A percentile compares a stretch with the other conserved stretches of the same genome.
These are phyloP conservation scores for Xerocomus spinulosus DNA, from an alignment of 768 basidiomycete species.

Conservation along the genomic window DNA sequence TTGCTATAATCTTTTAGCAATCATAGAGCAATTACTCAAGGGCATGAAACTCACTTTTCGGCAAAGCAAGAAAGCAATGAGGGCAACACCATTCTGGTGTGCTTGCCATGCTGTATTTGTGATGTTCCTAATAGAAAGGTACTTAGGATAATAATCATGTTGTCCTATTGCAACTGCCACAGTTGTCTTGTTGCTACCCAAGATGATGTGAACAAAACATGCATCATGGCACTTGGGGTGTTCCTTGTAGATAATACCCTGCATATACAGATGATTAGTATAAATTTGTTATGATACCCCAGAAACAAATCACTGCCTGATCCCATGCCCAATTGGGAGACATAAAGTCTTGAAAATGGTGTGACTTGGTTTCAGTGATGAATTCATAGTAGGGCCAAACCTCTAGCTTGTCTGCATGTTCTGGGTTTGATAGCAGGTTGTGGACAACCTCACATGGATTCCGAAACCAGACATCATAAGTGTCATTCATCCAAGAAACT, in stretches of 20 bases:
- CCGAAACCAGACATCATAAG: neutral
- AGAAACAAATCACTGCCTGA: neutral
- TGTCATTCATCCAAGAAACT: neutral
- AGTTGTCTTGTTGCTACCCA: neutral
- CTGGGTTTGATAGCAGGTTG: too few relatives aligned
- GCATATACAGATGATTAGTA: neutral
- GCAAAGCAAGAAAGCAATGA: constrained; percentile 1
- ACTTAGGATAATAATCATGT: neutral
- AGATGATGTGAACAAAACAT: neutral
- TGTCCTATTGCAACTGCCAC: constrained; percentile 1
- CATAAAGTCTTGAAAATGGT: neutral
- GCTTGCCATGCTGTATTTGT: neutral
- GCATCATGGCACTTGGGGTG: neutral
- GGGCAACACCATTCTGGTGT: neutral
- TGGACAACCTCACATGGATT: neutral
- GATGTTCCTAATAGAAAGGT: constrained; percentile 5
- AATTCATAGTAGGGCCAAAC: neutral
- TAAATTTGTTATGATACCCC: neutral
- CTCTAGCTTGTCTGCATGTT: too few relatives aligned
- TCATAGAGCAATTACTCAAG: too few relatives aligned
- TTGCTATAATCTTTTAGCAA: too few relatives aligned
- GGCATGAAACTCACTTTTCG: constrained; percentile 1
- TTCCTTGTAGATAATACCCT: neutral
- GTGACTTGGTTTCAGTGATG: neutral
- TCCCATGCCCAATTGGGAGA: constrained; percentile 6